Percentiles rank a stretch among this genome's conserved stretches.
Conservation (phyloP, 164 flowering plant genomes). For the Berberis thunbergii region DNA sequence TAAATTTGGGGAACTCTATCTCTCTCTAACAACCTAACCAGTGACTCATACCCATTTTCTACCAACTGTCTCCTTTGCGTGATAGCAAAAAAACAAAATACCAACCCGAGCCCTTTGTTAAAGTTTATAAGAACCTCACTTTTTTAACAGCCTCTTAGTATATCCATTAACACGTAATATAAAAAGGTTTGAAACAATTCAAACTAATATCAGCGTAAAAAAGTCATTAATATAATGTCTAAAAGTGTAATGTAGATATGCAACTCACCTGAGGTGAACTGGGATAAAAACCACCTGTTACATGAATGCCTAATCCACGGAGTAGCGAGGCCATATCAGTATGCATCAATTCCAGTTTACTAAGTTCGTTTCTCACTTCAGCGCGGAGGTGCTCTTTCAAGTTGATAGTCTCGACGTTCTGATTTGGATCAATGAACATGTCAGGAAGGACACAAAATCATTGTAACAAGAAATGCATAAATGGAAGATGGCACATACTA, state of each 20-base stretch:
- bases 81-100: too few relatives aligned
- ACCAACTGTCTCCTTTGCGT: too few relatives aligned
- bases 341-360: slow-evolving; percentile 37
- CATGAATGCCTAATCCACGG: slow-evolving; percentile 56
- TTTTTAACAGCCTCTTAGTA: too few relatives aligned
- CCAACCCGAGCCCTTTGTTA: too few relatives aligned
- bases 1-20: too few relatives aligned
- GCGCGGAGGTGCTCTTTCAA: slow-evolving; percentile 66
- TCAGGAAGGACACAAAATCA: background rate
- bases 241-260: background rate
- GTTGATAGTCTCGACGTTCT: slow-evolving; percentile 73
- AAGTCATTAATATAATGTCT: too few relatives aligned
- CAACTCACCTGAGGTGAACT: slow-evolving; percentile 45
- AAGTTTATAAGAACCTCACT: too few relatives aligned
- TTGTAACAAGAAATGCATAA: background rate
- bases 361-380: slow-evolving; percentile 53
- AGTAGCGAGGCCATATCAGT: slow-evolving; percentile 74
- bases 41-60: too few relatives aligned
- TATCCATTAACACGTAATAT: too few relatives aligned
- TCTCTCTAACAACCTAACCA: too few relatives aligned
- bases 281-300: slow-evolving; percentile 43
- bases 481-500: background rate
- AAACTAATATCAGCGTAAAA: too few relatives aligned
- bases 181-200: too few relatives aligned
- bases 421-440: slow-evolving; percentile 4